Percentiles rank a stretch among this genome's conserved stretches.
These are phyloP conservation scores for Debaryomyces subglobosus DNA, from an alignment of 1,139 yeast genomes.

Conservation along the genomic window DNA sequence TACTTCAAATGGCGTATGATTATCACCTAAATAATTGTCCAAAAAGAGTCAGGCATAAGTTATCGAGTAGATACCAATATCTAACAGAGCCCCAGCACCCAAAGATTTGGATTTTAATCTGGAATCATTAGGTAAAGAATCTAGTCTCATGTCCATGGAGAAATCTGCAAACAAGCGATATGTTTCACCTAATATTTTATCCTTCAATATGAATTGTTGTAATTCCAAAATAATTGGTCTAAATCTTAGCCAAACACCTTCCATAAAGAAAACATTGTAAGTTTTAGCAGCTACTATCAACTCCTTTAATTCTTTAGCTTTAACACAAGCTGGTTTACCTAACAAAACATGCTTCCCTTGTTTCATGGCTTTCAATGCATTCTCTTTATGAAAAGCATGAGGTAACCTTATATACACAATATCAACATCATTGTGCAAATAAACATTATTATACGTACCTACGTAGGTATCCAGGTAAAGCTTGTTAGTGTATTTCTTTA, in stretches of 20 bases:
- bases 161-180: conserved; percentile 39
- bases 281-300: conserved; percentile 42
- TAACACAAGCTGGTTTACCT: conserved; percentile 56
- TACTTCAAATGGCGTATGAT: conserved; percentile 18
- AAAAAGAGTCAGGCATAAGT: conserved; percentile 36
- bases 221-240: conserved; percentile 46
- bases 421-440: conserved; percentile 43
- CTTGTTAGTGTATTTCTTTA: neutral
- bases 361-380: conserved; percentile 42
- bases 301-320: conserved; percentile 40
- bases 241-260: conserved; percentile 58
- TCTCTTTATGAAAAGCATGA: conserved; percentile 48
- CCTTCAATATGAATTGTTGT: conserved; percentile 37
- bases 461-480: neutral
- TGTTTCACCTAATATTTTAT: conserved; percentile 46
- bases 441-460: conserved; percentile 24
- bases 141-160: conserved; percentile 31
- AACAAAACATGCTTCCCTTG: conserved; percentile 50
- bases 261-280: conserved; percentile 50
- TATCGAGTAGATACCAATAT: conserved; percentile 51
- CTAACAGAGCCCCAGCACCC: conserved; percentile 57
- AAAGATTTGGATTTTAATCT: conserved; percentile 37
- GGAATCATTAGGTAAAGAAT: conserved; percentile 17
- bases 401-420: conserved; percentile 55
- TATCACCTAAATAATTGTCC: conserved; percentile 19